phyloP scores from a whole-genome alignment of 208 protist genomes.

The Leishmania aethiopica region DNA sequence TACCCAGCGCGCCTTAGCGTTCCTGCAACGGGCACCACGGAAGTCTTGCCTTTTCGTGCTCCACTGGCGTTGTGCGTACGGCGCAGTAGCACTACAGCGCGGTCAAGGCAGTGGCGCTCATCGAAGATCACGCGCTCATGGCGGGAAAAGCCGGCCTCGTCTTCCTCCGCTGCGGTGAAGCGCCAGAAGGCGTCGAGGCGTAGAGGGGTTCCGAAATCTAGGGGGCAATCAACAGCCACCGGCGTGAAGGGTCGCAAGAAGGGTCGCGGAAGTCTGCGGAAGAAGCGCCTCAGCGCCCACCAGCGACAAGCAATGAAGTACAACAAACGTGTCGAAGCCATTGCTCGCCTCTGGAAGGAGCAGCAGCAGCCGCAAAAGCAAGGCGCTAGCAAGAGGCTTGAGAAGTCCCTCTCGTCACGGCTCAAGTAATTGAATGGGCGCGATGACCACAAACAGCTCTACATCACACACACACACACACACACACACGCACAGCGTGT shows the following conservation, averaged over 20 bases:
- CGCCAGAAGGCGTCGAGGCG: background rate
- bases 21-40: background rate
- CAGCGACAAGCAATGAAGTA: slow-evolving; percentile 75
- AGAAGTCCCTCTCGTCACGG: slow-evolving; percentile 11
- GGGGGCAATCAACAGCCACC: background rate
- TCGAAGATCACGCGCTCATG: slow-evolving; percentile 1
- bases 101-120: background rate
- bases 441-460: background rate
- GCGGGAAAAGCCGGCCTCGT: background rate
- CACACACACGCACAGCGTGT: too few species aligned
- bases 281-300: slow-evolving; percentile 36
- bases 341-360: slow-evolving; percentile 80
- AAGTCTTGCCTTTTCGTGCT: background rate
- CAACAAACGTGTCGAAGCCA: slow-evolving; percentile 84
- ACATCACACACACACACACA: background rate
- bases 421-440: background rate
- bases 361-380: slow-evolving; percentile 41
- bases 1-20: too few species aligned
- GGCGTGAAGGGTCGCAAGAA: background rate
- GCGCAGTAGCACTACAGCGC: background rate
- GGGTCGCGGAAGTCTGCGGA: background rate
- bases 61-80: background rate
- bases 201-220: background rate
- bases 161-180: background rate
- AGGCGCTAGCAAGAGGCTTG: background rate